Evolutionary conservation across 768 basidiomycete genomes (phyloP), one percentile per base, ranked within the genome.

Genomic region (Mycena belliarum): DNA sequence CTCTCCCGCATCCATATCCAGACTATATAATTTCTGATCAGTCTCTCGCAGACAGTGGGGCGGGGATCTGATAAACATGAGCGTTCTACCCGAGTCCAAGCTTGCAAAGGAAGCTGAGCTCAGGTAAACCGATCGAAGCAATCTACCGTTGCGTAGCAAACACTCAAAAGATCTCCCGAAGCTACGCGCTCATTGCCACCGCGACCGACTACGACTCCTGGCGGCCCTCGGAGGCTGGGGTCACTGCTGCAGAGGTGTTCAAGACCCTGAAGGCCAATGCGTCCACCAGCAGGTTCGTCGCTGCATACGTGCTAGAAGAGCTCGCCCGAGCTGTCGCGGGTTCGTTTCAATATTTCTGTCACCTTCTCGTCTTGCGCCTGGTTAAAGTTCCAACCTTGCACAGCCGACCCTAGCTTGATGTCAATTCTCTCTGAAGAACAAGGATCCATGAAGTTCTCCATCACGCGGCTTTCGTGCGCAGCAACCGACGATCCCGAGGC

Each of bases 141-240:
- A 6, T 32, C 6, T 32, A 6, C 29, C 7, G 6, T 12, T 32
- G 7, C 29, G 29, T 32, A 12, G 12, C 29, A 32, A 6, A 12
- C 29, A 32, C 29, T 32, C 29, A 32, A 32, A 32, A 32, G 12
- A 32, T 32, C 6, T 32, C 12, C 29, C 58, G 0, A 67, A 98
- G 95, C 66, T 98, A 97, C 69, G 93, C 91, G 0, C 82, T 98
- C 50, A 87, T 98, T 59, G 93, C 89, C 20, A 92, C 89, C 1
- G 82, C 88, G 26, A 98, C 96, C 3, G 95, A 98, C 75, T 98
- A 96, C 70, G 96, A 98, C 73, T 88, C 94, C 1, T 99, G 95
- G 95, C 77, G 95, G 29, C 85, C 85, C 2, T 80, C 87, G 21
- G 82, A 86, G 28, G 89, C 83, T 14, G 80, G 88, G 5, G 96